These are phyloP conservation scores for Xylariales sp. DNA, from an alignment of 2,329 filamentous ascomycete genomes.

Conservation along the genomic window DNA sequence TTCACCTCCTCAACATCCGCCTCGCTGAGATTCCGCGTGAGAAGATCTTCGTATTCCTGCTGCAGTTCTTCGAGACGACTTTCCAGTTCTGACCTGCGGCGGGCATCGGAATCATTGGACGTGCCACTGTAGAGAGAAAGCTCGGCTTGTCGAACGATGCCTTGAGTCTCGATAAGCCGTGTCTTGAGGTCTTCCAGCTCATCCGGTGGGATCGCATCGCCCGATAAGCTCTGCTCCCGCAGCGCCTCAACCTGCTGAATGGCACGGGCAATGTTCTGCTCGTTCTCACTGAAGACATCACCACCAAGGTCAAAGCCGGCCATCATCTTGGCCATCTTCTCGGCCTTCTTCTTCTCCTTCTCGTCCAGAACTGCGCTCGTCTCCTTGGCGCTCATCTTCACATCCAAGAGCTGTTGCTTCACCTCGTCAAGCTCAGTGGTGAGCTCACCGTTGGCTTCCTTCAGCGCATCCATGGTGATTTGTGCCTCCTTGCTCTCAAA, in stretches of 20 bases:
- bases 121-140: constrained; percentile 71
- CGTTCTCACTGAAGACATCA: constrained; percentile 91
- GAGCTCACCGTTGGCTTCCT: constrained; percentile 91
- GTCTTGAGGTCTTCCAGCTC: constrained; percentile 74
- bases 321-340: constrained; percentile 99
- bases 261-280: constrained; percentile 75
- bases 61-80: constrained; percentile 69
- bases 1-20: constrained; percentile 83
- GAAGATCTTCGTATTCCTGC: constrained; percentile 76
- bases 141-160: constrained; percentile 88
- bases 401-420: constrained; percentile 92
- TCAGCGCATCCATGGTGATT: constrained; percentile 96
- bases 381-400: constrained; percentile 95
- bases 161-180: constrained; percentile 82
- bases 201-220: constrained; percentile 76
- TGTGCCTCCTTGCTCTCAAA: constrained; percentile 96
- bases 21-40: constrained; percentile 74
- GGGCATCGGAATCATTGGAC: constrained; percentile 59
- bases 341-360: constrained; percentile 97
- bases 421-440: constrained; percentile 90
- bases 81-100: constrained; percentile 73
- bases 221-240: constrained; percentile 69
- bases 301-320: constrained; percentile 92
- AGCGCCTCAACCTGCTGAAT: constrained; percentile 80
- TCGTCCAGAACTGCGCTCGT: constrained; percentile 85